Evolutionary conservation across 2,329 filamentous ascomycete species (phyloP).

Genomic region (Clonostachys solani): DNA sequence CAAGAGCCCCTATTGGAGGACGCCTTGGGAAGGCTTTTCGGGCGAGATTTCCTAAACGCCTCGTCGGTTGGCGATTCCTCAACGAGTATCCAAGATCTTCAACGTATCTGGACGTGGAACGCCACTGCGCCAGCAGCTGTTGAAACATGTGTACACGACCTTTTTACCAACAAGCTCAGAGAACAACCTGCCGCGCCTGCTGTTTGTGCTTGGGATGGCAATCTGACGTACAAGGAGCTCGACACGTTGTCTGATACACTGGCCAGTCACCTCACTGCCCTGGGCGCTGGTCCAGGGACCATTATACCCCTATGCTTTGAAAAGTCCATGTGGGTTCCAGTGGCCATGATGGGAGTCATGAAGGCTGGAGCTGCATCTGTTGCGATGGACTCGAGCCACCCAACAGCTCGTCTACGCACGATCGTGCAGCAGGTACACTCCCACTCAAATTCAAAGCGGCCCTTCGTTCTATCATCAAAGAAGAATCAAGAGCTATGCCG

Average conservation of each 20-base stretch:
- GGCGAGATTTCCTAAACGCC: neutral
- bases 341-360: constrained; percentile 10
- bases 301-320: constrained; percentile 10
- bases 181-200: constrained; percentile 21
- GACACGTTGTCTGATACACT: neutral
- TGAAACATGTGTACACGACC: neutral
- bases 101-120: neutral
- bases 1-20: neutral
- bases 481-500: neutral
- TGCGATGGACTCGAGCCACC: constrained; percentile 6
- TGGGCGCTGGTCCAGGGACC: constrained; percentile 5
- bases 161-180: neutral
- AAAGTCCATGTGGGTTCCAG: constrained; percentile 8
- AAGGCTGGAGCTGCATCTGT: constrained; percentile 15
- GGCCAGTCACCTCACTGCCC: neutral
- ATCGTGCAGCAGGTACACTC: neutral
- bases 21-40: neutral
- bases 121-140: neutral
- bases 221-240: constrained; percentile 1
- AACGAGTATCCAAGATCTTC: neutral
- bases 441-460: neutral
- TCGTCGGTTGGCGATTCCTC: neutral
- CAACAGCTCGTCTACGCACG: neutral
- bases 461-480: neutral
- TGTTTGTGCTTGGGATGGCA: constrained; percentile 37